These are phyloP conservation scores for Cucurbita argyrosperma DNA, from an alignment of 306 rosid genomes.

Conservation along the genomic window DNA sequence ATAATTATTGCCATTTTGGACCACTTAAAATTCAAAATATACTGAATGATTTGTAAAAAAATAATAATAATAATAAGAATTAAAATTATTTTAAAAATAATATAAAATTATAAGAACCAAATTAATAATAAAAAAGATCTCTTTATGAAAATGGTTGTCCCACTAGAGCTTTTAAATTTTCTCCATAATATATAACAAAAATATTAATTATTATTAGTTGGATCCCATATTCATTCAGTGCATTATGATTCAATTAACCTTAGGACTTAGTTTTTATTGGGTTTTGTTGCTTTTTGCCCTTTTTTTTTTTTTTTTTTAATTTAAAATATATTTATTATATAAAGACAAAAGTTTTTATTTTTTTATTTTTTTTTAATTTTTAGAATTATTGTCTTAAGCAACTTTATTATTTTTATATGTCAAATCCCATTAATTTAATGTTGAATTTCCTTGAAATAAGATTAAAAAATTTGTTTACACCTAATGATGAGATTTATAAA, in stretches of 20 bases:
- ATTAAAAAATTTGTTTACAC: not conserved
- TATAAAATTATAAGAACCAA: too few species aligned
- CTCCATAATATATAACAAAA: not conserved
- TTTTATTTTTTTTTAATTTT: too few species aligned
- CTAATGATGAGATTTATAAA: not conserved
- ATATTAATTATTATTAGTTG: not conserved
- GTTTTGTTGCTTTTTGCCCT: not conserved
- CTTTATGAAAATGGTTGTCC: not conserved
- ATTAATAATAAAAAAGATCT: too few species aligned
- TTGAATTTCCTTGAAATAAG: not conserved
- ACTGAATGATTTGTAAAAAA: too few species aligned
- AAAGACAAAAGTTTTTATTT: not conserved
- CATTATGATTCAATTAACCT: slow-evolving; percentile 3
- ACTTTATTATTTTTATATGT: not conserved
- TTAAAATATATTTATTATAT: too few species aligned
- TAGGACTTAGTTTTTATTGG: not conserved
- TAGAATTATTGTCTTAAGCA: too few species aligned
- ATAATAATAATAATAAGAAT: not conserved
- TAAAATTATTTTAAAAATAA: not conserved
- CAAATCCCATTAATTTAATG: not conserved
- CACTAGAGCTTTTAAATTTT: not conserved
- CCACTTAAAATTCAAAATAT: too few species aligned
- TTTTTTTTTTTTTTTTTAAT: not conserved
- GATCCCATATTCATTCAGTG: not conserved
- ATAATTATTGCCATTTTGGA: too few species aligned